Percentiles rank a stretch among this genome's conserved stretches.
These are phyloP conservation scores for Eucalyptus curtisii DNA, from an alignment of 345 rosid genomes.

Conservation along the genomic window DNA sequence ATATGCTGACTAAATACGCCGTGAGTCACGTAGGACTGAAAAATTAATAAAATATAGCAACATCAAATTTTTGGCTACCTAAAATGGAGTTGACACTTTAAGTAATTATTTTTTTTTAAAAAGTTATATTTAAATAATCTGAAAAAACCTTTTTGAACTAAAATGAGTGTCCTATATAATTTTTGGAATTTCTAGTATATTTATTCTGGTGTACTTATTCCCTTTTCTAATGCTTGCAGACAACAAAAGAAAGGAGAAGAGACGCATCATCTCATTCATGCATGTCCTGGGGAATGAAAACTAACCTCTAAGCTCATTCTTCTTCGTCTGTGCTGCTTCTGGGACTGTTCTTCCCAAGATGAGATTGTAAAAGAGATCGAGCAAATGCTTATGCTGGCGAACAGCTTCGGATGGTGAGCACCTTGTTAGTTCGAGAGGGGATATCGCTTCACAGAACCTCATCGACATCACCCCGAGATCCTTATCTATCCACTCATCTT, in stretches of 20 bases:
- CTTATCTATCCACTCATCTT: background rate
- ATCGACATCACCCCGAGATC: background rate
- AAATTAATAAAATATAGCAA: too few relatives aligned
- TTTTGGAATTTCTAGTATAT: too few relatives aligned
- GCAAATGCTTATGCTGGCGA: background rate
- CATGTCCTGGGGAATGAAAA: background rate
- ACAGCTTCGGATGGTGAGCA: background rate
- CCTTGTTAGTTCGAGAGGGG: background rate
- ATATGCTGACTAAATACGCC: rapidly evolving
- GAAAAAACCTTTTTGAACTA: too few relatives aligned
- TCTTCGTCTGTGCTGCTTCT: background rate
- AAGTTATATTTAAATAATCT: too few relatives aligned
- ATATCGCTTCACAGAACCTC: background rate
- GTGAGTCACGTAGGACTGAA: rapidly evolving
- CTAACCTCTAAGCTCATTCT: background rate
- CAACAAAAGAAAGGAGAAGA: background rate
- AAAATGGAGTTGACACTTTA: too few relatives aligned
- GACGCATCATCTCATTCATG: background rate
- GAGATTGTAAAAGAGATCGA: background rate
- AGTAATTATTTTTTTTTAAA: too few relatives aligned
- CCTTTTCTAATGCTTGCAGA: background rate
- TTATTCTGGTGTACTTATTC: too few relatives aligned
- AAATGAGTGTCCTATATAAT: too few relatives aligned
- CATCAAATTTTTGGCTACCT: too few relatives aligned
- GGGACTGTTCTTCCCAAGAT: background rate